Base-by-base conservation (phyloP, 2,329 filamentous ascomycete genomes). In the Verticillium isaacii region DNA sequence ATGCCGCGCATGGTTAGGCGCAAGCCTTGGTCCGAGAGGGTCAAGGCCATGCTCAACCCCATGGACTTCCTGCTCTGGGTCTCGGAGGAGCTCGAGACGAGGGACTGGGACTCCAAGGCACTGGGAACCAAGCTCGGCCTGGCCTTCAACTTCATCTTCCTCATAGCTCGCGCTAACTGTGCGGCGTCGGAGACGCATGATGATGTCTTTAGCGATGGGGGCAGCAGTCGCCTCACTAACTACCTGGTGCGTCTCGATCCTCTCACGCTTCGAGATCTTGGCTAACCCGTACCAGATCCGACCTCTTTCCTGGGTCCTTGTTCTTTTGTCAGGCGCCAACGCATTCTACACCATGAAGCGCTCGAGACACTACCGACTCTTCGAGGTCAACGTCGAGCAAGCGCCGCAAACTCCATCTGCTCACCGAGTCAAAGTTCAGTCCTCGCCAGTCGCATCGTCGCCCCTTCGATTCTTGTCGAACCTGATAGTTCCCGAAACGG, bases 31-130 rank as follows among this genome's bases (percentile, higher is more conserved):
- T 73, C 78, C 34, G 90, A 98, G 82, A 91, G 94, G 74, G 84
- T 98, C 74, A 87, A 87, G 72, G 83, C 90, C 61, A 87, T 87
- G 74, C 80, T 97, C 63, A 94, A 98, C 71, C 92, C 92, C 3
- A 89, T 91, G 78, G 95, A 99, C 77, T 91, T 94, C 71, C 78
- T 95, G 60, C 86, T 99, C 19, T 97, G 92, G 90, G 76, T 96
- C 2, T 96, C 92, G 0, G 94, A 98, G 73, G 92, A 97, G 77
- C 84, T 99, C 63, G 93, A 97, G 73, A 92, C 92, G 32, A 89
- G 90, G 71, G 91, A 97, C 69, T 96, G 93, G 88, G 91, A 97
- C 68, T 92, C 94, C 23, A 89, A 91, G 67, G 78, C 87, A 39
- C 89, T 92, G 74, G 90, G 92, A 32, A 85, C 87, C 5, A 88